Percentiles rank a stretch among this genome's conserved stretches.
Conservation (phyloP, 2,329 filamentous ascomycete genomes). For the Gaeumannomyces tritici region DNA sequence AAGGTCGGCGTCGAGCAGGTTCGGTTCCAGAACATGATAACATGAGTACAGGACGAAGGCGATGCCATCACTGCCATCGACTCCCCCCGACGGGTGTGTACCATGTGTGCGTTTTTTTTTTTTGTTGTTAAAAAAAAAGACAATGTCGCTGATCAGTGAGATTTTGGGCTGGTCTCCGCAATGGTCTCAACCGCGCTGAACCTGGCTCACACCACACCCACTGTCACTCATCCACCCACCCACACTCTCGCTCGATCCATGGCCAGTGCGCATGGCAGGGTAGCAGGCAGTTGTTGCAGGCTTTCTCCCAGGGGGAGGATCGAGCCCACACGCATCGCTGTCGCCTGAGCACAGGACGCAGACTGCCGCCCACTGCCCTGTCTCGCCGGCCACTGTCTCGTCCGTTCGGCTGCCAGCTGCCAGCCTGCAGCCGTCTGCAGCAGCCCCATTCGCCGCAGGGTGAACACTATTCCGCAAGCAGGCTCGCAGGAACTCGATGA, state of each 20-base stretch:
- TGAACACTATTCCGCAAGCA: not conserved
- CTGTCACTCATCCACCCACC: too few relatives aligned
- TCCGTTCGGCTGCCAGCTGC: not conserved
- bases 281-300: too few relatives aligned
- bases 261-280: not conserved
- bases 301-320: too few relatives aligned
- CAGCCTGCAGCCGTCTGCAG: not conserved
- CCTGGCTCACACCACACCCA: too few relatives aligned
- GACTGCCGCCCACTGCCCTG: not conserved
- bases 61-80: too few relatives aligned
- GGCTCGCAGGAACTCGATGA: too few relatives aligned
- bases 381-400: not conserved
- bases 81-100: too few relatives aligned
- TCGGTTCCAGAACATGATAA: too few relatives aligned
- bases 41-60: not conserved
- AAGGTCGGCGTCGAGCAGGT: not conserved
- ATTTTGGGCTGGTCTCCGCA: not conserved
- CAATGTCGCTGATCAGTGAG: not conserved
- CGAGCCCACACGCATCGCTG: not conserved
- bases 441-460: not conserved
- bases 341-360: not conserved
- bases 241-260: not conserved
- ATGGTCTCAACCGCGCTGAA: not conserved
- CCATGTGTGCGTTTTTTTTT: too few relatives aligned
- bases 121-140: not conserved